phyloP scores from a whole-genome alignment of 1,284 basidiomycete species.

The Puccinia coronata region DNA sequence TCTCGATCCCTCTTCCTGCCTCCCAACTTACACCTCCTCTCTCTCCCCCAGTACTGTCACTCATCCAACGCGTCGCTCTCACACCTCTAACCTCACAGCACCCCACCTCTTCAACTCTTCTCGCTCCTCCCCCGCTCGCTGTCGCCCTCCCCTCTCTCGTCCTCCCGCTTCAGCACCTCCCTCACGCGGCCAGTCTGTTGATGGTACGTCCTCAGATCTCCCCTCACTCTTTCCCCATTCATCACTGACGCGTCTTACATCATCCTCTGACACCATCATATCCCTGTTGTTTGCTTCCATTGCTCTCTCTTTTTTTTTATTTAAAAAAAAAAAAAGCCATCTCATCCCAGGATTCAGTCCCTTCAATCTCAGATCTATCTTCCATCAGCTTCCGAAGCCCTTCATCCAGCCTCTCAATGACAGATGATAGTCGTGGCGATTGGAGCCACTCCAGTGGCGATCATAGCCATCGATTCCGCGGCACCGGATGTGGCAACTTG shows the following conservation, averaged over 20 bases:
- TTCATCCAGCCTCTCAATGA: slow-evolving; percentile 34
- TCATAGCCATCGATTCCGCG: slow-evolving; percentile 2
- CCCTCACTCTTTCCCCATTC: too few relatives aligned
- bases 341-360: slow-evolving; percentile 46
- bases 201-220: not conserved
- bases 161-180: slow-evolving; percentile 37
- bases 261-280: not conserved
- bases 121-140: not conserved
- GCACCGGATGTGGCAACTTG: slow-evolving; percentile 6
- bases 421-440: slow-evolving; percentile 37
- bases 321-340: not conserved
- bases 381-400: slow-evolving; percentile 24
- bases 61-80: not conserved
- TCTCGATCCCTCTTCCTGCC: not conserved
- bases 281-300: not conserved
- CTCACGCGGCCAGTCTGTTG: not conserved
- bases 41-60: not conserved
- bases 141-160: not conserved
- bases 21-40: not conserved
- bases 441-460: slow-evolving; percentile 39
- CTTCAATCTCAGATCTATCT: slow-evolving; percentile 43
- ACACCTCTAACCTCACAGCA: not conserved
- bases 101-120: not conserved
- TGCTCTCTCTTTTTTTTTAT: too few relatives aligned
- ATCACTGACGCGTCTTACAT: slow-evolving; percentile 1